Conservation (phyloP, 768 basidiomycete species). For the Tricholoma matsutake region DNA sequence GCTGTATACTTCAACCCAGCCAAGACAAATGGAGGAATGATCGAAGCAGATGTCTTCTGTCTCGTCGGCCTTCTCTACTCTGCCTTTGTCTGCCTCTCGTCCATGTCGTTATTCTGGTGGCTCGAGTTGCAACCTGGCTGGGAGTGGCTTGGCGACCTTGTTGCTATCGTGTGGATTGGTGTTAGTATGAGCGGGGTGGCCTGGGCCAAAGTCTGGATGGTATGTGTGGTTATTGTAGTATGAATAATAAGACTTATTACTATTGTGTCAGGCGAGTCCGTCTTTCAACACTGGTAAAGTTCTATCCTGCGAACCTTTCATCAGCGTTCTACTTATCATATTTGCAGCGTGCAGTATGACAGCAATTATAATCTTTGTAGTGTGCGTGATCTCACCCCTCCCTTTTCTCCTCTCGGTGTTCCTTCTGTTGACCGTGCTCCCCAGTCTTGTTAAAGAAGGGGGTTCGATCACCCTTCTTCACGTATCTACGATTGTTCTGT, state of each 20-base stretch:
- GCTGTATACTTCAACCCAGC: constrained; percentile 92
- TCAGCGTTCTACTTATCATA: not conserved
- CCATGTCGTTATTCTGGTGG: constrained; percentile 79
- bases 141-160: constrained; percentile 70
- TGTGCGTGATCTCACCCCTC: constrained; percentile 40
- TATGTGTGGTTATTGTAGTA: constrained; percentile 14
- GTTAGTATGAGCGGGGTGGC: constrained; percentile 77
- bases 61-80: constrained; percentile 67
- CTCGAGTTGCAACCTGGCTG: constrained; percentile 67
- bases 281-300: constrained; percentile 80
- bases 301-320: not conserved
- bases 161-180: constrained; percentile 82
- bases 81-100: constrained; percentile 66
- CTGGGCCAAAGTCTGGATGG: constrained; percentile 92
- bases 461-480: constrained; percentile 71
- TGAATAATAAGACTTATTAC: not conserved
- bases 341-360: constrained; percentile 78
- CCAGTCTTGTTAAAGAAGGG: constrained; percentile 84
- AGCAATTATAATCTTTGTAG: constrained; percentile 78
- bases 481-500: constrained; percentile 71
- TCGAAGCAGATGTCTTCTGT: constrained; percentile 86
- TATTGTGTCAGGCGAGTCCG: constrained; percentile 52
- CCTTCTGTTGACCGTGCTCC: constrained; percentile 4
- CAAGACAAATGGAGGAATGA: constrained; percentile 89
- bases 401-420: not conserved